Evolutionary conservation across 2,329 filamentous ascomycete genomes (phyloP), one percentile per base, ranked within the genome.

Genomic region (Arthrobotrys sinensis): DNA sequence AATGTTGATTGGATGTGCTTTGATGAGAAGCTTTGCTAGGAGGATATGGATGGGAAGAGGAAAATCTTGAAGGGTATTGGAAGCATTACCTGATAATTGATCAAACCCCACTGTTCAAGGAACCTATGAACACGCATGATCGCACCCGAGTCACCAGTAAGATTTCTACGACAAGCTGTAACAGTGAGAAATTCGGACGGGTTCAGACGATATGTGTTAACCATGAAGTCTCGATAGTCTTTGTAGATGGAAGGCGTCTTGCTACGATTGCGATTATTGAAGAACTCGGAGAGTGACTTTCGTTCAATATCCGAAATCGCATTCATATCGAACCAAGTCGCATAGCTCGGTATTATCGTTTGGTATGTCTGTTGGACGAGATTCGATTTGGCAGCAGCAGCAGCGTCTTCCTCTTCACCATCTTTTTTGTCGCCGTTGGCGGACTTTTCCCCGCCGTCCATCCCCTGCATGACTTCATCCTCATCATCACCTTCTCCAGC

Each of bases 41-140:
- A n/a, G n/a, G n/a, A 45, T 1, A 2, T 45, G 40, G 11, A 66
- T 24, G 19, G 57, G 19, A 48, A 32, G 16, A 4, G 24, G 24
- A 2, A 28, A 28, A 28, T 28, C 24, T 28, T 28, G 24, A 28
- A 28, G 24, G 24, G 24, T 28, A 28, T 28, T 28, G 24, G 28
- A 2, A 53, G 12, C 36, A 19, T 80, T 88, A 97, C 95, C 88
- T 99, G 96, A 83, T 99, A 99, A 85, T 99, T 99, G 84, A 99
- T 97, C 82, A 99, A 87, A 6, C 96, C 96, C 96, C 96, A 99
- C 84, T 98, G 95, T 86, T 99, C 96, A 40, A 99, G 88, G 86
- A 99, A 99, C 14, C 94, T 92, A 85, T 99, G 96, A 16, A 99
- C 95, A 80, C 96, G 91, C 96, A 99, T 99, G 82, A 99, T 99